These are phyloP conservation scores for Eurotiales sp. DNA, from an alignment of 2,329 filamentous ascomycete species.

Conservation along the genomic window DNA sequence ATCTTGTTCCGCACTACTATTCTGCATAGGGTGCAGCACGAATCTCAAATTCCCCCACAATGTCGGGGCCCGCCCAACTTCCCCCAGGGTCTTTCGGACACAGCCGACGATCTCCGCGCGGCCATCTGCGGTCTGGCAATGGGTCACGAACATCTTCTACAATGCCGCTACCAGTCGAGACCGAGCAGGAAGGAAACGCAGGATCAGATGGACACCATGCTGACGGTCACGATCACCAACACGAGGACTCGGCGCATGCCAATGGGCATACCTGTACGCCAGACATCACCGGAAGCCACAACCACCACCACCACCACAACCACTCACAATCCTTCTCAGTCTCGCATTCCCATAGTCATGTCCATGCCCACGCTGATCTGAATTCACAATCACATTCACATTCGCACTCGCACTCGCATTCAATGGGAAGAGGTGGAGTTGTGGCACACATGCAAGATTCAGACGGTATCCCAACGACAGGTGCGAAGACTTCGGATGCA, in stretches of 20 bases:
- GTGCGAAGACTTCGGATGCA: constrained; percentile 10
- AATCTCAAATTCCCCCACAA: constrained; percentile 33
- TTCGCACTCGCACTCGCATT: constrained; percentile 5
- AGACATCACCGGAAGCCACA: neutral
- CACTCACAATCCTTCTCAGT: constrained; percentile 37
- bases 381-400: constrained; percentile 4
- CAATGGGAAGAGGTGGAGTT: neutral
- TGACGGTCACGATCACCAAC: constrained; percentile 25
- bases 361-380: constrained; percentile 1
- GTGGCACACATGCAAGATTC: neutral
- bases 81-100: constrained; percentile 23
- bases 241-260: constrained; percentile 18
- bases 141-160: constrained; percentile 26
- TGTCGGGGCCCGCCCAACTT: constrained; percentile 27
- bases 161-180: constrained; percentile 20
- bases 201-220: constrained; percentile 18
- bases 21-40: neutral
- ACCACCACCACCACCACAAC: constrained; percentile 29
- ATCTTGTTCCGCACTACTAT: neutral
- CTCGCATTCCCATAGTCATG: constrained; percentile 27
- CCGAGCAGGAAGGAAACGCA: constrained; percentile 20
- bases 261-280: neutral
- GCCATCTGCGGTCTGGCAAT: constrained; percentile 33
- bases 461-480: constrained; percentile 3
- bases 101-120: constrained; percentile 26